Evolutionary conservation across 345 rosid species (phyloP).

Genomic region (Pelargonium nanum): DNA sequence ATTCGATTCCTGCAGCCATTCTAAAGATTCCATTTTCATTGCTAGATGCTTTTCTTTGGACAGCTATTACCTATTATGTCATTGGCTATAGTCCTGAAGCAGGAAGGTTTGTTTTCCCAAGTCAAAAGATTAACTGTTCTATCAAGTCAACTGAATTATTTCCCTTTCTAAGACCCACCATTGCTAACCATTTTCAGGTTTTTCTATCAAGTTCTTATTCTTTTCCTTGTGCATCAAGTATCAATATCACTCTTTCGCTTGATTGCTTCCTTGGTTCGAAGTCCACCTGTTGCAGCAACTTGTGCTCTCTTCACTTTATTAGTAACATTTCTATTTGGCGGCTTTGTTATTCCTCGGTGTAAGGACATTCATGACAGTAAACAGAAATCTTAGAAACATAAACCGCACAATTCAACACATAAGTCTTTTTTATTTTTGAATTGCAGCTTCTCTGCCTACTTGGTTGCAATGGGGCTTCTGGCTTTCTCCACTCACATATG

Average conservation of each 20-base stretch:
- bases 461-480: conserved; percentile 49
- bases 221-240: conserved; percentile 37
- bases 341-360: conserved; percentile 38
- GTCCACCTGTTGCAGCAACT: conserved; percentile 23
- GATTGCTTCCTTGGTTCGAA: conserved; percentile 26
- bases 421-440: background rate
- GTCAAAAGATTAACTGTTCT: too few relatives aligned
- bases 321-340: conserved; percentile 28
- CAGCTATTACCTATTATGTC: conserved; percentile 41
- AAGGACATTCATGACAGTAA: conserved; percentile 11
- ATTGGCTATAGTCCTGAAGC: conserved; percentile 45
- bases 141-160: too few relatives aligned
- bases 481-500: conserved; percentile 41
- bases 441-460: conserved; percentile 35
- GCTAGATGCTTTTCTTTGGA: conserved; percentile 37
- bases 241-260: conserved; percentile 37
- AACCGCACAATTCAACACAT: background rate
- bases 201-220: conserved; percentile 26
- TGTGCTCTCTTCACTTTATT: conserved; percentile 12
- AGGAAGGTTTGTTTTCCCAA: conserved; percentile 19
- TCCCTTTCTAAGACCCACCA: conserved; percentile 1
- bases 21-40: conserved; percentile 42
- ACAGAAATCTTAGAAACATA: background rate
- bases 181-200: conserved; percentile 21
- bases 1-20: conserved; percentile 28